Evolutionary conservation across 176 grass and related monocot genomes (phyloP), one percentile per base, ranked within the genome.

Genomic region (Olyra latifolia): DNA sequence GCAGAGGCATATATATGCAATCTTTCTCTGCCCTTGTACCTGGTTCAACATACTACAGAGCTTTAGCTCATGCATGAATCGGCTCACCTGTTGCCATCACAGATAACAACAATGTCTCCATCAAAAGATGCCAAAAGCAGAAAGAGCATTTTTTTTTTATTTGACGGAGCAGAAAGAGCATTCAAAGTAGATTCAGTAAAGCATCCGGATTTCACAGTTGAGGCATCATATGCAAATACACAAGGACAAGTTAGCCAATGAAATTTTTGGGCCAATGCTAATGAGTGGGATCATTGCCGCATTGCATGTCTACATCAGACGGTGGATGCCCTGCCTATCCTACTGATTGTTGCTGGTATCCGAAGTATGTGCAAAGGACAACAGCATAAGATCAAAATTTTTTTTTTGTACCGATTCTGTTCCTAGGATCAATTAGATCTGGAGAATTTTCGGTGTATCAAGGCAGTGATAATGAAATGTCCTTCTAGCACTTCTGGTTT

Each of bases 241-340:
- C 42, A 52, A 81, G 41, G 24, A 41, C 28, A 80, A 25, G 32
- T 47, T 70, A 45, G 75, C 80, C 38, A 64, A 15, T 70, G 45
- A 53, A 61, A 48, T 52, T 53, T 64, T 60, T 74, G 30, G 13
- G 42, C 24, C 23, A 68, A 20, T 20, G 6, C 42, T 24, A 60
- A 77, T n/a, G 30, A 32, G 62, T 84, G 62, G 27, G 50, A 30
- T 70, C 43, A 65, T 10, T 6, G 45, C 64, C 43, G 61, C 43
- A 65, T 10, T 6, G 45, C 64, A 76, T 82, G 59, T 79, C 68
- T 74, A 49, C 41, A 73, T 88, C 75, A 68, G 22, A 74, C 72
- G 59, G 68, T 75, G 42, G 81, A 84, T 80, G 4, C 42, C 81
- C 72, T 35, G 4, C 52, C 25, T 61, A 65, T 60, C 60, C 47